These are phyloP conservation scores for Bipolaris victoriae DNA, from an alignment of 2,329 filamentous ascomycete species.

Conservation along the genomic window DNA sequence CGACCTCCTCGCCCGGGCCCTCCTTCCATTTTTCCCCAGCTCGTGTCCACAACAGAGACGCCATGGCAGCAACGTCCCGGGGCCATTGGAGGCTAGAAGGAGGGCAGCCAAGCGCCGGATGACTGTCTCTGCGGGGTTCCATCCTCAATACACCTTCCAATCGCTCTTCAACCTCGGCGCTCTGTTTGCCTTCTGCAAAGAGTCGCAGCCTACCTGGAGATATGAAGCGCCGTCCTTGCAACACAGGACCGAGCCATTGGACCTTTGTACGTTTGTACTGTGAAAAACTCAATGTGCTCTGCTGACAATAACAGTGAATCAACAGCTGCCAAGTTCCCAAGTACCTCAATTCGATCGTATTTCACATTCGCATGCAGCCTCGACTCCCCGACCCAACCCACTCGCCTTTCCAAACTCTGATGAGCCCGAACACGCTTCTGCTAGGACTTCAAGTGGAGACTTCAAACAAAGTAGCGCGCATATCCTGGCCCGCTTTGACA, in stretches of 20 bases:
- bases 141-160: slow-evolving; percentile 32
- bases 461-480: neutral
- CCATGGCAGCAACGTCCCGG: slow-evolving; percentile 66
- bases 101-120: slow-evolving; percentile 63
- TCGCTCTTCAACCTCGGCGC: slow-evolving; percentile 37
- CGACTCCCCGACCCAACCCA: neutral
- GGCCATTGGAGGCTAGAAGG: slow-evolving; percentile 66
- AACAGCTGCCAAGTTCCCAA: neutral
- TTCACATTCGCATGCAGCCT: neutral
- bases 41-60: slow-evolving; percentile 55
- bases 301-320: slow-evolving; percentile 10
- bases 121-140: slow-evolving; percentile 53
- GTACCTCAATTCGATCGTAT: neutral
- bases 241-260: slow-evolving; percentile 16
- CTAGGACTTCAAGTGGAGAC: neutral
- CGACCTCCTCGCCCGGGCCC: slow-evolving; percentile 58
- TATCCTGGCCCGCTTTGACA: slow-evolving; percentile 10
- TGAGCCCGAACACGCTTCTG: neutral
- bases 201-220: slow-evolving; percentile 37
- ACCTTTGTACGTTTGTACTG: slow-evolving; percentile 26
- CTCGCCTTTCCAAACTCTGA: slow-evolving; percentile 3
- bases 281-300: neutral
- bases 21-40: slow-evolving; percentile 58
- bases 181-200: slow-evolving; percentile 36
- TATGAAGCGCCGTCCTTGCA: slow-evolving; percentile 44